Evolutionary conservation across 2,329 filamentous ascomycete species (phyloP).

Genomic region (Neopestalotiopsis clavispora): DNA sequence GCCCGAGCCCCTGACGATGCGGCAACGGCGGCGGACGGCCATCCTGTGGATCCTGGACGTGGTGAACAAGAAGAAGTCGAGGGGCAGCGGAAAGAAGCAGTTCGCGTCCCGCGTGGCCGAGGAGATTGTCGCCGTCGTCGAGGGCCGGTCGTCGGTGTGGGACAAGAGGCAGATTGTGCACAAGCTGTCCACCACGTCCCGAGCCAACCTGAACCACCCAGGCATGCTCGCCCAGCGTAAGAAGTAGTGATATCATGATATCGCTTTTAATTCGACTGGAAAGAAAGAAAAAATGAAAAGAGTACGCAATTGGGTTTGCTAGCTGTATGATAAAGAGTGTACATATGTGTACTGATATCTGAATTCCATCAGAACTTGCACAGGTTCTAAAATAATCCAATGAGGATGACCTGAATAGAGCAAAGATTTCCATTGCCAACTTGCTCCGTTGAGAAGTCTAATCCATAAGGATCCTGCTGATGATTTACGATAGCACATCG

Average conservation of each 20-base stretch:
- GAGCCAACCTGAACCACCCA: constrained; percentile 69
- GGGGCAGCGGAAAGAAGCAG: constrained; percentile 71
- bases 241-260: neutral
- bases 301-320: neutral
- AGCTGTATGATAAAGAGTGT: constrained; percentile 15
- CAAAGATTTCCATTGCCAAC: neutral
- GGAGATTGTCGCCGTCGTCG: constrained; percentile 85
- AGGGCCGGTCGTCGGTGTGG: constrained; percentile 86
- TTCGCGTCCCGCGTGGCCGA: constrained; percentile 82
- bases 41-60: constrained; percentile 88
- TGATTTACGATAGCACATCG: neutral
- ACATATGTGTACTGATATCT: constrained; percentile 17
- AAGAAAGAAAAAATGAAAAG: neutral
- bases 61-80: constrained; percentile 78
- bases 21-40: constrained; percentile 78
- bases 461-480: neutral
- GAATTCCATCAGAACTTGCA: neutral
- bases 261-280: neutral
- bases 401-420: neutral
- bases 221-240: constrained; percentile 15
- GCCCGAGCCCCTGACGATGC: constrained; percentile 74
- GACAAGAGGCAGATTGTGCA: constrained; percentile 79
- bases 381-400: neutral
- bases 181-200: constrained; percentile 77
- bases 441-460: neutral